These are phyloP conservation scores for Xylariaceae sp. DNA, from an alignment of 2,329 filamentous ascomycete species.

Conservation along the genomic window DNA sequence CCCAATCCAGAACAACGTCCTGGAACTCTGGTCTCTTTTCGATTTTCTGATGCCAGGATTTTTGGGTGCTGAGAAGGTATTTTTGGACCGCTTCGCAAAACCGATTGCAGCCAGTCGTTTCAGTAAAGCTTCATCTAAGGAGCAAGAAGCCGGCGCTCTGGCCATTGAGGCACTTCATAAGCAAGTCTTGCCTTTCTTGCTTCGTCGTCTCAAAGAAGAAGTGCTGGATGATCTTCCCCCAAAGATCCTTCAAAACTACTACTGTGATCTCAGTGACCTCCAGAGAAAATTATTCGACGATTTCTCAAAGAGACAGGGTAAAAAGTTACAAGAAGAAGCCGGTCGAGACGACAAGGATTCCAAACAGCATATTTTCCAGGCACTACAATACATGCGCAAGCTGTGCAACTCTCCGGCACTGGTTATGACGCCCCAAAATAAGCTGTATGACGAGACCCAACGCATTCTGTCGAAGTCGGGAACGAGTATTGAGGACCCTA, in stretches of 20 bases:
- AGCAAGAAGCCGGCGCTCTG: slow-evolving; percentile 93
- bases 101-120: slow-evolving; percentile 92
- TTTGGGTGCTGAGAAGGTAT: slow-evolving; percentile 90
- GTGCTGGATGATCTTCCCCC: slow-evolving; percentile 93
- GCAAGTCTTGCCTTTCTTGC: slow-evolving; percentile 92
- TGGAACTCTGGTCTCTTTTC: slow-evolving; percentile 94
- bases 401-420: slow-evolving; percentile 96
- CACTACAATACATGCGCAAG: slow-evolving; percentile 98
- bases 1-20: slow-evolving; percentile 94
- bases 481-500: slow-evolving; percentile 76
- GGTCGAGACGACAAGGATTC: slow-evolving; percentile 83
- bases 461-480: slow-evolving; percentile 72
- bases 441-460: slow-evolving; percentile 84
- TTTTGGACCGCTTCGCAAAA: slow-evolving; percentile 90
- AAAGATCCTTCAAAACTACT: slow-evolving; percentile 99
- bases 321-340: slow-evolving; percentile 79
- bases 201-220: slow-evolving; percentile 95
- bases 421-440: slow-evolving; percentile 91
- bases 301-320: slow-evolving; percentile 90
- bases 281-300: slow-evolving; percentile 96
- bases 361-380: slow-evolving; percentile 99
- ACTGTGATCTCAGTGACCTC: slow-evolving; percentile 93
- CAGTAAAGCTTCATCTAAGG: slow-evolving; percentile 95
- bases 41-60: slow-evolving; percentile 99
- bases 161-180: slow-evolving; percentile 99